phyloP scores from a whole-genome alignment of 306 rosid genomes.

The Glycine tomentella region DNA sequence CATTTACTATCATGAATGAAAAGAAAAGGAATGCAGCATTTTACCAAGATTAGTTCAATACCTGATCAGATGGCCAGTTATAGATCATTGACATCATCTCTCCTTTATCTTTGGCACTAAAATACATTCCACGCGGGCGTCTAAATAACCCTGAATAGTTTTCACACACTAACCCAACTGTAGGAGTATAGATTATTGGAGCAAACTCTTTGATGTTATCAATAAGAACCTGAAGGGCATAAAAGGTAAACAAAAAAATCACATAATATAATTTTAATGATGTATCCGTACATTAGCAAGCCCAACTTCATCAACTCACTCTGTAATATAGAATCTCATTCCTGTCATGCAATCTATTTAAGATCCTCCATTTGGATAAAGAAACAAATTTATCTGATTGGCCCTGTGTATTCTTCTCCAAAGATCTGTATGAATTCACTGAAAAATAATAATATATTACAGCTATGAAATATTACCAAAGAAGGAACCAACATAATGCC shows the following conservation, averaged over 20 bases:
- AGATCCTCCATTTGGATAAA: conserved; percentile 88
- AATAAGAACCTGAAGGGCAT: conserved; percentile 71
- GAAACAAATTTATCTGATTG: conserved; percentile 69
- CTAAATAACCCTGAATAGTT: conserved; percentile 88
- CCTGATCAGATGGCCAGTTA: conserved; percentile 86
- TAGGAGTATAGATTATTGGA: conserved; percentile 92
- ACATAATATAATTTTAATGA: conserved; percentile 16
- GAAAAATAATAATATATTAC: conserved; percentile 33
- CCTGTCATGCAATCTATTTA: conserved; percentile 91
- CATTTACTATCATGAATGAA: conserved; percentile 2
- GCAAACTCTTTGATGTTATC: conserved; percentile 85
- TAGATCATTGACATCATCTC: conserved; percentile 98
- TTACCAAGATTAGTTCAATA: conserved; percentile 42
- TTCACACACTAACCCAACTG: conserved; percentile 87
- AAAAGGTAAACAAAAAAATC: conserved; percentile 34
- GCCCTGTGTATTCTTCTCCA: conserved; percentile 79
- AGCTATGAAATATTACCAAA: neutral
- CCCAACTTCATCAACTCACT: conserved; percentile 56
- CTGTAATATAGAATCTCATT: conserved; percentile 88
- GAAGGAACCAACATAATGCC: conserved; percentile 2
- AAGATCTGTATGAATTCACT: conserved; percentile 88
- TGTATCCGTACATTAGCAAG: conserved; percentile 28
- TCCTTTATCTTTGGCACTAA: conserved; percentile 92
- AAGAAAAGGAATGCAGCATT: conserved; percentile 19
- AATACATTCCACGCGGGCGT: conserved; percentile 96